These are phyloP conservation scores for Plasmodium malariae DNA, from an alignment of 169 alveolate genomes.

Conservation along the genomic window DNA sequence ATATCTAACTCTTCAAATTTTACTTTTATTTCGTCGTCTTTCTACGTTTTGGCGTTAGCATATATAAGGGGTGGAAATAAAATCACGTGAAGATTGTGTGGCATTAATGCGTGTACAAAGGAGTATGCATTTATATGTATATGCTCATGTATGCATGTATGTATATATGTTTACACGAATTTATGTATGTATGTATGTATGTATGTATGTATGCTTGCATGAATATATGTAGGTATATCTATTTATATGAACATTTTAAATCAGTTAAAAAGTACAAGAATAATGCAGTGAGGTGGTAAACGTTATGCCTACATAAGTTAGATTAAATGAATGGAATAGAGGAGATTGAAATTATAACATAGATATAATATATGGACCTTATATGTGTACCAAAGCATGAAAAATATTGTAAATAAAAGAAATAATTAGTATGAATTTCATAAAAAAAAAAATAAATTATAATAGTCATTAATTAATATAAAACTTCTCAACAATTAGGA, in stretches of 20 bases:
- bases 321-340: too few species aligned
- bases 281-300: too few species aligned
- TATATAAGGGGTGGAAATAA: neutral
- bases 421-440: too few species aligned
- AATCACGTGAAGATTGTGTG: neutral
- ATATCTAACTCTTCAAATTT: conserved; percentile 68
- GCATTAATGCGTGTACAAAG: neutral
- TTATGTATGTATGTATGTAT: neutral
- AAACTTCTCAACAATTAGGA: too few species aligned
- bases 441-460: too few species aligned
- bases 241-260: neutral
- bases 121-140: neutral
- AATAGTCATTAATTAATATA: too few species aligned
- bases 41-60: neutral
- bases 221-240: neutral
- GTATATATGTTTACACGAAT: neutral
- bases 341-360: too few species aligned
- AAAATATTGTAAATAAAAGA: too few species aligned
- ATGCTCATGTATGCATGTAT: neutral
- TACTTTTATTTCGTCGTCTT: conserved; percentile 39
- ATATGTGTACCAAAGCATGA: too few species aligned
- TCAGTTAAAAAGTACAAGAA: too few species aligned
- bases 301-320: too few species aligned
- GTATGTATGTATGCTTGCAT: neutral
- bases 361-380: too few species aligned